Base-by-base conservation (phyloP, 2,329 filamentous ascomycete species). In the Diplodia scrobiculata region DNA sequence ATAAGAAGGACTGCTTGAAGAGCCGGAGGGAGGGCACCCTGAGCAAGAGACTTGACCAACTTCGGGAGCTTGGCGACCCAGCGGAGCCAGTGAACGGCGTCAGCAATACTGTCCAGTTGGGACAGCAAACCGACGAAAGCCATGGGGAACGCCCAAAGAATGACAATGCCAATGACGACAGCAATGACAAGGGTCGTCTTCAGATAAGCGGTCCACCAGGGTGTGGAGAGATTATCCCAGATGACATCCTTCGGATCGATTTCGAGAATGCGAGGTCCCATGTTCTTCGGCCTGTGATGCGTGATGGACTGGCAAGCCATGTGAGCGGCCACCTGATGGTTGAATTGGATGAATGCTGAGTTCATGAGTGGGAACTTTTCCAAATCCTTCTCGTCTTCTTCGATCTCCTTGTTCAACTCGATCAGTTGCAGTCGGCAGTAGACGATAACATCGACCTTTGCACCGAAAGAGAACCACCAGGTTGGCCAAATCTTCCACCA, bases 321-420 rank as follows among this genome's bases (percentile, higher is more conserved):
- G 73, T 99, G 95, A 0, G 95, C 95, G 5, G 94, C 93, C 1
- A 97, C 91, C 75, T 99, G 95, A 74, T 97, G 90, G 73, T 99
- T 97, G 83, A 99, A 99, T 75, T 99, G 95, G 68, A 99, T 92
- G 72, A 99, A 99, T 0, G 95, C 95, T 0, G 94, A 97, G 73
- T 91, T 97, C 92, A 97, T 96, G 54, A 93, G 80, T 0, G 94
- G 93, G 69, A 92, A 98, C 4, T 89, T 87, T 70, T 97, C 93
- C 0, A 91, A 89, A 58, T 95, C 84, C 63, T 89, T 84, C 75
- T 99, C 95, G 70, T 98, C 95, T 52, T 89, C 82, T 71, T 97
- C 93, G 64, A 99, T 97, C 75, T 98, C 93, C 63, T 93, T 74
- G 70, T 98, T 99, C 19, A 98, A 82, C 14, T 91, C 87, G 19